Base-by-base conservation (phyloP, 371 early-diverging fungal species). In the Rhizopus stolonifer region DNA sequence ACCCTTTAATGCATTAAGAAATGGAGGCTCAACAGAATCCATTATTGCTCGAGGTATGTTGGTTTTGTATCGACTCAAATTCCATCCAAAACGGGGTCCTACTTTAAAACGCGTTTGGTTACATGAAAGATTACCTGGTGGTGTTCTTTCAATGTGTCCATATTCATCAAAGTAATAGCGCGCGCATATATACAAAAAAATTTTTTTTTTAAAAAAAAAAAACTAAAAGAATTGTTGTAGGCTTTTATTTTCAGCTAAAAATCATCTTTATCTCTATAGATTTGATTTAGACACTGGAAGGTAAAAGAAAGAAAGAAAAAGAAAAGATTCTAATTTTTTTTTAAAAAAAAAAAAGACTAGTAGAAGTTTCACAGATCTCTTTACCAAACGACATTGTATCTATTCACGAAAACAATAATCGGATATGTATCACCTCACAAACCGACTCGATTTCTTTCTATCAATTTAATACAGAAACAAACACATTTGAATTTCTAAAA, bases 71-170 rank as follows among this genome's bases (percentile, higher is more conserved):
- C 58, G 76, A 7, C n/a, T 76, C 1, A 71, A 74, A 46, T 14
- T 33, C 18, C 50, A 53, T 10, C 31, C 44, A n/a, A 25, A 25
- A 13, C 32, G 26, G 29, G 31, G 42, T 11, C 64, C 61, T 42
- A 49, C 50, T 11, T 9, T 76, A 14, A 63, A 63, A 6, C 54
- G 53, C 1, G 66, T 72, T 23, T 69, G 69, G 70, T 56, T 55
- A 11, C 49, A 70, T 31, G 66, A 70, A 11, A 52, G 59, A 15
- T 34, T 68, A n/a, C 64, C 64, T 2, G 72, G 68, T 13, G 72
- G 70, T 13, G 69, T 76, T 2, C 60, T 58, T 48, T 60, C 70
- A 13, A 65, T 76, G 1, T 69, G 76, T 58, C 70, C 70, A n/a
- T 70, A 72, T 56, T 48, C 72, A 18, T 60, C 59, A 23, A 68